Percentiles rank a stretch among this genome's conserved stretches.
phyloP scores from a whole-genome alignment of 2,329 filamentous ascomycete species.

The Botrytis medusae region DNA sequence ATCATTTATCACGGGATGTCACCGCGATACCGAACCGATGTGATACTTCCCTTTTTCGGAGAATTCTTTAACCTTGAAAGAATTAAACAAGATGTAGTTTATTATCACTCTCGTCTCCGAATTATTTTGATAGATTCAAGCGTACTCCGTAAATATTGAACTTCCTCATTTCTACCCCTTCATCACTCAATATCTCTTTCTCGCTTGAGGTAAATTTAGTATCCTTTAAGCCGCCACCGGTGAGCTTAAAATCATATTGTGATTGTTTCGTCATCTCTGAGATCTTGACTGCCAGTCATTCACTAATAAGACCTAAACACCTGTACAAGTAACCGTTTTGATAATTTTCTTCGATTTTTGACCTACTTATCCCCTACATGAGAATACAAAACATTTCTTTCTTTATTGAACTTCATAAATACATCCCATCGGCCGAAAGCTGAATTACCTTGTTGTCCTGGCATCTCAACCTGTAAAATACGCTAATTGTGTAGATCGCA shows the following conservation, averaged over 20 bases:
- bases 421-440: not conserved
- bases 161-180: not conserved
- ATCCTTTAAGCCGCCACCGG: not conserved
- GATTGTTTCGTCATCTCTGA: not conserved
- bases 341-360: not conserved
- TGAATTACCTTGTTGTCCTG: not conserved
- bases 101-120: not conserved
- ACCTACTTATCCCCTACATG: not conserved
- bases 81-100: not conserved
- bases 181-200: not conserved
- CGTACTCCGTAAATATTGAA: not conserved
- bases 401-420: not conserved
- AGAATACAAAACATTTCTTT: not conserved
- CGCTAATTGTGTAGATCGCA: slow-evolving; percentile 10
- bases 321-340: not conserved
- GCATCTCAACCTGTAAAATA: not conserved
- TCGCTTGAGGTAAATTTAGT: not conserved
- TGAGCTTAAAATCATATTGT: not conserved
- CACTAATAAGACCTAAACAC: not conserved
- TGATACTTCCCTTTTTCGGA: not conserved
- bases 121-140: not conserved
- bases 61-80: not conserved
- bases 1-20: slow-evolving; percentile 1
- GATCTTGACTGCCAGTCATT: not conserved
- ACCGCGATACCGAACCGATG: not conserved